These are phyloP conservation scores for Hsuehochloa calcarea DNA, from an alignment of 176 grass and related monocot genomes.

Conservation along the genomic window DNA sequence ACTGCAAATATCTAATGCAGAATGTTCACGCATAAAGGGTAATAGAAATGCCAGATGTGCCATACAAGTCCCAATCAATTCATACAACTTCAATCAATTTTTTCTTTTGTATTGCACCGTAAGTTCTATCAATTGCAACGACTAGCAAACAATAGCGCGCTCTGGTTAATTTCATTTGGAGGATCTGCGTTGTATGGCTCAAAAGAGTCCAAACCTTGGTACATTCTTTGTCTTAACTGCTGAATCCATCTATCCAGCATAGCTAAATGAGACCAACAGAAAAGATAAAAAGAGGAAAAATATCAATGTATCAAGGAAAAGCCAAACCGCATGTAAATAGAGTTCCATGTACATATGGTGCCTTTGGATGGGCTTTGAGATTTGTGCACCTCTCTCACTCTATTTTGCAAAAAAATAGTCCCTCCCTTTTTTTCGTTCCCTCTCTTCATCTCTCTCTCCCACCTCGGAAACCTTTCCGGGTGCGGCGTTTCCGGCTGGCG, in stretches of 20 bases:
- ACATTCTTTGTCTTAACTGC: constrained; percentile 37
- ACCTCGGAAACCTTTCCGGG: too few species aligned
- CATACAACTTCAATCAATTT: constrained; percentile 64
- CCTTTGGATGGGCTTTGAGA: too few species aligned
- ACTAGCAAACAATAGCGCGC: constrained; percentile 28
- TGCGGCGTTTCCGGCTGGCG: too few species aligned
- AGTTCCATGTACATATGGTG: too few species aligned
- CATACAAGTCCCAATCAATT: constrained; percentile 41
- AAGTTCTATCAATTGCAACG: constrained; percentile 55
- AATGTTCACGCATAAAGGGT: not conserved
- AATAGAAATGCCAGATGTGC: not conserved
- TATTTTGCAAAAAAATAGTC: too few species aligned
- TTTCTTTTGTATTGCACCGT: constrained; percentile 40
- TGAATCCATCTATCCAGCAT: constrained; percentile 36
- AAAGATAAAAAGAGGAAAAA: constrained; percentile 36
- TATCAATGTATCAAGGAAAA: not conserved
- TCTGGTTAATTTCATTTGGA: constrained; percentile 51
- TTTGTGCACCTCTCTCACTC: too few species aligned
- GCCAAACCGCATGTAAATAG: too few species aligned
- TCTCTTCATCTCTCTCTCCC: too few species aligned
- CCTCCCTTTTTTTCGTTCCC: too few species aligned
- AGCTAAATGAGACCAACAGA: constrained; percentile 41
- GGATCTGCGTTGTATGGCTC: constrained; percentile 34
- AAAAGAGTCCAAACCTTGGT: constrained; percentile 40
- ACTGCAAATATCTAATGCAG: constrained; percentile 14